Evolutionary conservation across 495 filamentous ascomycete genomes (phyloP).

Genomic region (Gamarada debralockiae): DNA sequence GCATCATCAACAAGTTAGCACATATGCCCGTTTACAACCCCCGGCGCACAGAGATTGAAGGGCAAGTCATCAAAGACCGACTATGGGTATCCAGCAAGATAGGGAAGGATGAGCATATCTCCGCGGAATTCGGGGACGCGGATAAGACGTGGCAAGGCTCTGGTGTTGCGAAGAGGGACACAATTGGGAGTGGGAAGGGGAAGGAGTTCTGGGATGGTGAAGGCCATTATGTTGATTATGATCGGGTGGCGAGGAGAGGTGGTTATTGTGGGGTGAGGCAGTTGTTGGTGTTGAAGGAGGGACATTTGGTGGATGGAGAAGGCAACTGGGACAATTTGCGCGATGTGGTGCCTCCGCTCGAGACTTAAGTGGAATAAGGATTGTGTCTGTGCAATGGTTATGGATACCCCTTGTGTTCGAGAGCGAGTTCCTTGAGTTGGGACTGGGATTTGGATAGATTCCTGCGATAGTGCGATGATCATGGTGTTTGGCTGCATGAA

Average conservation of each 20-base stretch:
- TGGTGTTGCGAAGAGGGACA: conserved; percentile 47
- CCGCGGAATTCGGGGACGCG: conserved; percentile 20
- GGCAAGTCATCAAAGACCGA: conserved; percentile 48
- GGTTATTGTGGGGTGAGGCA: conserved; percentile 56
- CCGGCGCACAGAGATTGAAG: conserved; percentile 49
- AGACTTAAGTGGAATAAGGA: not conserved
- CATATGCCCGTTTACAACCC: conserved; percentile 56
- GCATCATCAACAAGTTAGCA: conserved; percentile 45
- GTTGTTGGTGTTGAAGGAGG: conserved; percentile 52
- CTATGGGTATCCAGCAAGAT: conserved; percentile 40
- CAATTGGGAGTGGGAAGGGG: conserved; percentile 32
- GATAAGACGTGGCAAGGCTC: conserved; percentile 42
- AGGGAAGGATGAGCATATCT: conserved; percentile 26
- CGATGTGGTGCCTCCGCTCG: conserved; percentile 20
- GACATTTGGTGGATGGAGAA: conserved; percentile 39
- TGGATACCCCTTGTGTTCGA: no score
- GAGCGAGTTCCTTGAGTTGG: no score
- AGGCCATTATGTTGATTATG: conserved; percentile 26
- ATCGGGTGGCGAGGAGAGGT: conserved; percentile 42
- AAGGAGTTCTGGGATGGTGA: conserved; percentile 27
- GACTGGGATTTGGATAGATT: not conserved
- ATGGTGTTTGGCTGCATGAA: no score
- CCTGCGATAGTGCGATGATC: not conserved
- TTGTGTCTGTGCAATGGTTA: not conserved
- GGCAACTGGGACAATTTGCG: conserved; percentile 49